Evolutionary conservation across 192 early-diverging fungal genomes (phyloP).

Genomic region (Nowakowskiella sp.): DNA sequence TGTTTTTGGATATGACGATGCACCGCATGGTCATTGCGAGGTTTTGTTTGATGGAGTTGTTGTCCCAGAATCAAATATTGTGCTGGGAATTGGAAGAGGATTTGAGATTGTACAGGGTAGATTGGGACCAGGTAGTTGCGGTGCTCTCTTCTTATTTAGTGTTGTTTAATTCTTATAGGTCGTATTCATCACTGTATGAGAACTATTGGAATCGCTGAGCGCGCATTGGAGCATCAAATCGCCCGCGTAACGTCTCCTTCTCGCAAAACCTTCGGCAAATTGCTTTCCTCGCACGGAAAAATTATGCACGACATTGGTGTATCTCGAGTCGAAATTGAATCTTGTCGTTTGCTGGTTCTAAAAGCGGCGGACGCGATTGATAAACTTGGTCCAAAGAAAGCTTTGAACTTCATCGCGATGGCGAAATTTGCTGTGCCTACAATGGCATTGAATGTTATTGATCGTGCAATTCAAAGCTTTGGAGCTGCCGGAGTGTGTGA

Average conservation of each 20-base stretch:
- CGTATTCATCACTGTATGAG: constrained; percentile 99
- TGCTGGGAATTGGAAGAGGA: constrained; percentile 93
- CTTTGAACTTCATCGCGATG: constrained; percentile 93
- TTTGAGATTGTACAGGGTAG: constrained; percentile 98
- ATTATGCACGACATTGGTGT: constrained; percentile 72
- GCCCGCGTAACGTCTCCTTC: constrained; percentile 66
- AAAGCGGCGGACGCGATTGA: constrained; percentile 90
- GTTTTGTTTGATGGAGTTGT: constrained; percentile 82
- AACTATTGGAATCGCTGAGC: constrained; percentile 85
- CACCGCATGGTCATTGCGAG: constrained; percentile 94
- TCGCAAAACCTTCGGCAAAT: constrained; percentile 81
- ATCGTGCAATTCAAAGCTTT: constrained; percentile 86
- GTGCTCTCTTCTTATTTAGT: constrained; percentile 2
- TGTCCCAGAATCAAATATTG: constrained; percentile 78
- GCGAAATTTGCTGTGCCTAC: constrained; percentile 88
- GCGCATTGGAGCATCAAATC: constrained; percentile 81
- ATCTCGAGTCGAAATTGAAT: constrained; percentile 86
- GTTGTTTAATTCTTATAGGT: constrained; percentile 26
- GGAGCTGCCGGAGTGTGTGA: constrained; percentile 87
- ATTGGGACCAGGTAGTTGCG: constrained; percentile 65
- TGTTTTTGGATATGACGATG: constrained; percentile 94
- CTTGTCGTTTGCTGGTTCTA: constrained; percentile 86
- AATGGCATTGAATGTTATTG: constrained; percentile 67
- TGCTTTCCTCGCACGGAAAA: constrained; percentile 75
- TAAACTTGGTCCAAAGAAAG: constrained; percentile 73